Evolutionary conservation across 2,329 filamentous ascomycete species (phyloP), one percentile per base, ranked within the genome.

Genomic region (Colletotrichum brevisporum): DNA sequence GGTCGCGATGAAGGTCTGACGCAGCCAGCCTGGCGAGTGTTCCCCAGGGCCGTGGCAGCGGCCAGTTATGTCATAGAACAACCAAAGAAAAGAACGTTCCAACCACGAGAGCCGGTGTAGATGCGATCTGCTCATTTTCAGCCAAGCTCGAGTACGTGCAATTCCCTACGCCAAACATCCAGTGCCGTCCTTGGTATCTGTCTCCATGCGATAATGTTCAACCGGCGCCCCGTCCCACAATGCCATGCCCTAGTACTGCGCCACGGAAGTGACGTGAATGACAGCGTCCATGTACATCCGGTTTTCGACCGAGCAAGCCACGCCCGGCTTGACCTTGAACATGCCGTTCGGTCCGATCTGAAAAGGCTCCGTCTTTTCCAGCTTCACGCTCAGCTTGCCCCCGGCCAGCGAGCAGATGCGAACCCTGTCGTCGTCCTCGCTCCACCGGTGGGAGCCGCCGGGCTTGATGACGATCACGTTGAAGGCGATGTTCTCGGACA

Each of bases 291-390:
- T 50, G 66, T 87, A 86, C 0, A 82, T 73, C 39, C 77, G 75
- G 69, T 88, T 88, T 65, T 79, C 75, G 5, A 82, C 79, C 18
- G 74, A 76, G 71, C 82, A 84, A 1, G 63, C 61, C 58, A 75
- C 76, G 0, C 82, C 81, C 0, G 83, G 78, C 24, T 74, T 76
- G 45, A 87, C 76, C 56, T 79, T 77, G 69, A 87, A 84, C 72
- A 83, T 76, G 27, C 85, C 83, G 59, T 83, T 79, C 1, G 79
- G 77, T 0, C 85, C 85, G 3, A 86, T 73, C 0, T 74, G 70
- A 48, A 86, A 83, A 5, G 78, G 74, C n/a, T 78, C 72, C 3
- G 75, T 76, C 2, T 73, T 79, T 6, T 73, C 71, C 51, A 80
- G 78, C 43, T 76, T 81, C 1, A 85, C 75, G 18, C 75, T 76